These are phyloP conservation scores for Colletotrichum coccodes DNA, from an alignment of 2,329 filamentous ascomycete genomes.

Conservation along the genomic window DNA sequence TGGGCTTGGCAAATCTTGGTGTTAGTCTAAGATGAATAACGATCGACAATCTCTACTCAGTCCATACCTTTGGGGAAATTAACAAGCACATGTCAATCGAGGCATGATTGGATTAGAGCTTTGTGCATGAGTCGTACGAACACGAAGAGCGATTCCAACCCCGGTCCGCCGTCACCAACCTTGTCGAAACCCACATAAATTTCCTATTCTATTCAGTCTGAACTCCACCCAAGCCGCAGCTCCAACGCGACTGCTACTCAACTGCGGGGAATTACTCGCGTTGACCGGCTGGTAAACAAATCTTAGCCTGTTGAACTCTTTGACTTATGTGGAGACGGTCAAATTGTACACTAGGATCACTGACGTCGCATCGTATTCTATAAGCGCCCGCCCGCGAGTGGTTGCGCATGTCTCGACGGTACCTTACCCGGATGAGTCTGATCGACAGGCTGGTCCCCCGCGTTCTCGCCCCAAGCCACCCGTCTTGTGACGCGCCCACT, in stretches of 20 bases:
- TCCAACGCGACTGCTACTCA: background rate
- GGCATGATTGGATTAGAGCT: background rate
- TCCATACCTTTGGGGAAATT: background rate
- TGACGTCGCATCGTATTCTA: constrained; percentile 8
- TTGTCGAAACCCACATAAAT: background rate
- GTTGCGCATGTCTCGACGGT: background rate
- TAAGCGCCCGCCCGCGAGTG: constrained; percentile 25
- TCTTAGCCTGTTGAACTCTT: background rate
- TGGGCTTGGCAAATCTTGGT: background rate
- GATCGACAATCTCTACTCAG: background rate
- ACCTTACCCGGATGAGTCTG: background rate
- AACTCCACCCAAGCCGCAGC: background rate
- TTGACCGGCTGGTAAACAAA: background rate
- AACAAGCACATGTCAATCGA: background rate
- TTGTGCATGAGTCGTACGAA: background rate
- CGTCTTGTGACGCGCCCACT: background rate
- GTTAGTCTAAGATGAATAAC: too few species aligned
- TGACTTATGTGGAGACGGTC: constrained; percentile 5
- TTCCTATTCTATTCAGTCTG: background rate
- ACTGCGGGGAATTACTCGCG: constrained; percentile 18
- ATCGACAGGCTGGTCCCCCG: background rate
- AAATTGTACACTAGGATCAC: background rate
- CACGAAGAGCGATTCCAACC: background rate
- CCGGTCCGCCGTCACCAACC: background rate
- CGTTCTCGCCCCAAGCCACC: background rate